These are phyloP conservation scores for Astrephomene gubernaculifera DNA, from an alignment of 139 green algal species.

Conservation along the genomic window DNA sequence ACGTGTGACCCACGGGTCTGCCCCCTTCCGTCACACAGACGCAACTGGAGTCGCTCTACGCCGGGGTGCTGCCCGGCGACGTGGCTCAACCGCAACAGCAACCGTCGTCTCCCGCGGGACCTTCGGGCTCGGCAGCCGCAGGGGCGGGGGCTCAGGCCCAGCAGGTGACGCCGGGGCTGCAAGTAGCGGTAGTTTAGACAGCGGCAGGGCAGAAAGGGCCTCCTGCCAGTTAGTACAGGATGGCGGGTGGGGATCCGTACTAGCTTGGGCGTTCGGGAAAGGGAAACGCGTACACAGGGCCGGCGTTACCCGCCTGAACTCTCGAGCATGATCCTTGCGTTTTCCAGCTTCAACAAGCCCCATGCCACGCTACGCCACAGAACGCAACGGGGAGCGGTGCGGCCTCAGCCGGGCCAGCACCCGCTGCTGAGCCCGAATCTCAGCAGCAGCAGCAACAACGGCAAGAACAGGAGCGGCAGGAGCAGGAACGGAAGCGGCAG, in stretches of 20 bases:
- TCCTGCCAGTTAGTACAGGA: too few relatives aligned
- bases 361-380: too few relatives aligned
- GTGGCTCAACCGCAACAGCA: background rate
- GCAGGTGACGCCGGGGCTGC: background rate
- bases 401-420: too few relatives aligned
- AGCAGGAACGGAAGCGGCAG: constrained; percentile 15
- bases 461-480: background rate
- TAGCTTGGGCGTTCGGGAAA: background rate
- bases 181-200: background rate
- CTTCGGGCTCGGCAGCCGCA: background rate
- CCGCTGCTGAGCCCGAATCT: too few relatives aligned
- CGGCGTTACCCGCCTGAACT: too few relatives aligned
- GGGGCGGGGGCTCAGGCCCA: background rate
- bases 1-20: background rate
- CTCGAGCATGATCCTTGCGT: too few relatives aligned
- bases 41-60: constrained; percentile 13
- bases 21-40: background rate
- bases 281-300: too few relatives aligned
- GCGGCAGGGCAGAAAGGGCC: background rate
- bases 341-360: too few relatives aligned
- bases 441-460: background rate
- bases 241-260: background rate
- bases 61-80: background rate
- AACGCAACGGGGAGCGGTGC: too few relatives aligned
- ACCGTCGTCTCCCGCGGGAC: background rate